Conservation (phyloP, 78 protist genomes). For the Reticulomyxa filosa region DNA sequence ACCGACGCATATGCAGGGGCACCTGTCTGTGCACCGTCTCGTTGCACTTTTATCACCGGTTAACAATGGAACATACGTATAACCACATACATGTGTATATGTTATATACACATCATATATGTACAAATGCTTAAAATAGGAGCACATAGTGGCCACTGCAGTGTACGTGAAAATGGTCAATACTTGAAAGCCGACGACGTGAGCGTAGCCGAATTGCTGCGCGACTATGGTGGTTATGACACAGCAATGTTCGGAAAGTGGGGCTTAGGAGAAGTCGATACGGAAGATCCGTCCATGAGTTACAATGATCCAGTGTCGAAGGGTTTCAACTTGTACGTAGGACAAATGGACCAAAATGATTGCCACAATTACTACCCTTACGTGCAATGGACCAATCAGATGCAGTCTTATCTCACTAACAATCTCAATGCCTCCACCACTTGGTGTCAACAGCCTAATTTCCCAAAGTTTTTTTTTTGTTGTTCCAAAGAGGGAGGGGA, state of each 20-base stretch:
- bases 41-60: not conserved
- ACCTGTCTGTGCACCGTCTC: not conserved
- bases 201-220: not conserved
- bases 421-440: not conserved
- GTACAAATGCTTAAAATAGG: not conserved
- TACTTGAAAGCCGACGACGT: not conserved
- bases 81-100: not conserved
- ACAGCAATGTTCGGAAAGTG: no score
- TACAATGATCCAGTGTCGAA: no score
- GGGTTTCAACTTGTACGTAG: no score
- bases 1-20: not conserved
- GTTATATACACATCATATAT: not conserved
- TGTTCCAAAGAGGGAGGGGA: no score
- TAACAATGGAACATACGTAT: not conserved
- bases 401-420: not conserved
- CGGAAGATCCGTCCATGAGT: no score
- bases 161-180: not conserved
- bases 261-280: no score
- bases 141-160: not conserved
- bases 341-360: no score
- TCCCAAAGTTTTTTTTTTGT: no score
- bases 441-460: no score
- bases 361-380: not conserved
- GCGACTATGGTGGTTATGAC: no score
- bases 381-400: not conserved